Evolutionary conservation across 441 rosid species (phyloP), one percentile per base, ranked within the genome.

Genomic region (Arabidopsis hybrid): DNA sequence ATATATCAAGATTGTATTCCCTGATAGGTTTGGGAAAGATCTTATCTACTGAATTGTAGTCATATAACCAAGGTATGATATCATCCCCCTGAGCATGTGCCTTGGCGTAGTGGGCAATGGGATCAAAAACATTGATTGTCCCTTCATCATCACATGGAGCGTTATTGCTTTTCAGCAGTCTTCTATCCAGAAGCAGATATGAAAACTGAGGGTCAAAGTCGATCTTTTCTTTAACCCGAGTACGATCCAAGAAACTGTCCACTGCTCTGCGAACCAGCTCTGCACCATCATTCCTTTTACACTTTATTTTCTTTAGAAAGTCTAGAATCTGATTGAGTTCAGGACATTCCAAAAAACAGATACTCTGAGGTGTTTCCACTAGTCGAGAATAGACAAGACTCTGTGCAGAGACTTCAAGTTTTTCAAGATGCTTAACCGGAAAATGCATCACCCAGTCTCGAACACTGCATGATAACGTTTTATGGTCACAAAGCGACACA

Each of bases 11-110:
- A 31, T 49, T 74, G 46, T 58, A 16, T 50, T 49, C 60, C 60
- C 78, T 58, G 65, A 74, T 32, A 74, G 78, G n/a, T 52, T 38
- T 74, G 43, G 52, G 67, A 74, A 66, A 74, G 14, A n/a, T 26
- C 58, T 26, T 52, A 26, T 21, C 58, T 52, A 21, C n/a, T 52
- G 58, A 52, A 52, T 52, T 11, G 35, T 52, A 26, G 8, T 52
- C 58, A 26, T 7, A 26, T 52, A 52, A 26, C 58, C 58, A 52
- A 29, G 58, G 26, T 52, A 52, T 29, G 58, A 52, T 52, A 26
- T 52, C 58, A 52, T 52, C 58, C 5, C 58, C 58, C 8, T 52
- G 14, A 52, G 14, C 34, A 52, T 11, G n/a, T 52, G 58, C 58
- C 35, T 11, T 52, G 58, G 34, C 35, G 35, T 52, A 52, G 58